Evolutionary conservation across 164 flowering plant genomes (phyloP).

Genomic region (Piper longum): DNA sequence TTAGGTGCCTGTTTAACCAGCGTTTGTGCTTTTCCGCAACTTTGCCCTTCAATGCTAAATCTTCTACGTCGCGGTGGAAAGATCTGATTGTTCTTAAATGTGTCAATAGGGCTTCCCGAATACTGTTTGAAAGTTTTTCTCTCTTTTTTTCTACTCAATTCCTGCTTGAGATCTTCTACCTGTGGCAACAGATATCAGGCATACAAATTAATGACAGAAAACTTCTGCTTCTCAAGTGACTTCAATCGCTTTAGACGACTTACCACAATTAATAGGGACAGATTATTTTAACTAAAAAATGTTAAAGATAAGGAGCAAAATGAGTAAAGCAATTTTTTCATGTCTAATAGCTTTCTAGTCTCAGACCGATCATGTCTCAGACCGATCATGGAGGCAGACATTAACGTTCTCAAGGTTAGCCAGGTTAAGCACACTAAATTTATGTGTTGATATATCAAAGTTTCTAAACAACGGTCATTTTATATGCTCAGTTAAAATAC

Average conservation of each 20-base stretch:
- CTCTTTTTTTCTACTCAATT: conserved; percentile 44
- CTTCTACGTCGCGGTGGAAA: conserved; percentile 35
- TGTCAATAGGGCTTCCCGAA: conserved; percentile 17
- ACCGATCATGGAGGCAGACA: too few species aligned
- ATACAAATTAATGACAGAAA: not conserved
- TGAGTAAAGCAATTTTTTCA: too few species aligned
- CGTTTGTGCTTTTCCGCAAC: conserved; percentile 8
- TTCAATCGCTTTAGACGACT: not conserved
- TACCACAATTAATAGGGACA: not conserved
- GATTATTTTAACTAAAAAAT: not conserved
- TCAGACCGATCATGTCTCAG: too few species aligned
- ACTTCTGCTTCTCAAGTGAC: not conserved
- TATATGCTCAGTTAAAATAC: too few species aligned
- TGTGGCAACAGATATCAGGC: conserved; percentile 13
- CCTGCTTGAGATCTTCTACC: conserved; percentile 69
- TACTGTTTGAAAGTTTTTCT: conserved; percentile 14
- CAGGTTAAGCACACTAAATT: not conserved
- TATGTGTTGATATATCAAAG: not conserved
- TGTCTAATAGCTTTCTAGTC: too few species aligned
- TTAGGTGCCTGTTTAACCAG: not conserved
- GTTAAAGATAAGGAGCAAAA: not conserved
- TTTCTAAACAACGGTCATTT: too few species aligned
- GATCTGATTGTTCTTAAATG: conserved; percentile 11
- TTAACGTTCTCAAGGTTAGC: too few species aligned
- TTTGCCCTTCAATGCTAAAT: conserved; percentile 24